Percentiles rank a stretch among this genome's conserved stretches.
phyloP scores from a whole-genome alignment of 129 eudicot species.

The Arctium lappa region DNA sequence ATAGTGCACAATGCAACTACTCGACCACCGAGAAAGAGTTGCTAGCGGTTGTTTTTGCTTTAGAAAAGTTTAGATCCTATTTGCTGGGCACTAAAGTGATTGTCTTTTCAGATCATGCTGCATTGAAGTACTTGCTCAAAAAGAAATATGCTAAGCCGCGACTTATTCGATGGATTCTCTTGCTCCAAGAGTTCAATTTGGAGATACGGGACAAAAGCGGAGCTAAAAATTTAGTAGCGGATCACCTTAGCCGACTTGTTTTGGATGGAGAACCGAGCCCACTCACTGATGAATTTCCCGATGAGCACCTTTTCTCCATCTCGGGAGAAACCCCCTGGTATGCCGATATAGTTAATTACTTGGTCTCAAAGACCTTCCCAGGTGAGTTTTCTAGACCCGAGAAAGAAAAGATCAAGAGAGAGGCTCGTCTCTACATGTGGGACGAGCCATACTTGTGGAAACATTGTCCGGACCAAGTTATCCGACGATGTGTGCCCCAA shows the following conservation, averaged over 20 bases:
- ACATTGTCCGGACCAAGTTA: not conserved
- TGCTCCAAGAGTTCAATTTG: conserved; percentile 6
- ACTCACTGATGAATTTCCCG: not conserved
- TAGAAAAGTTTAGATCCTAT: too few species aligned
- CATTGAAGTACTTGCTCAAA: not conserved
- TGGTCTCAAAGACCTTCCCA: not conserved
- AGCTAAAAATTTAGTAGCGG: not conserved
- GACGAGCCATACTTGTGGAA: not conserved
- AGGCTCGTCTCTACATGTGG: not conserved
- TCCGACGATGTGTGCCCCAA: not conserved
- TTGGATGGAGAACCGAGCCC: not conserved
- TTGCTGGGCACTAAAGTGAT: too few species aligned
- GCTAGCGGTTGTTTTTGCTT: too few species aligned
- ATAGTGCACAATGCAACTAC: too few species aligned
- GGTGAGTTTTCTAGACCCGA: not conserved
- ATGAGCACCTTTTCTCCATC: not conserved
- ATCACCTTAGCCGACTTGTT: not conserved
- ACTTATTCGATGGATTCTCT: not conserved
- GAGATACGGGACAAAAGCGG: not conserved
- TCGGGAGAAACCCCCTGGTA: not conserved
- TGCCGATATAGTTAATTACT: not conserved
- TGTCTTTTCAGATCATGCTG: not conserved
- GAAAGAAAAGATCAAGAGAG: not conserved
- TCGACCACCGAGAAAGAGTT: too few species aligned
- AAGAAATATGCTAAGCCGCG: conserved; percentile 7